A percentile compares a stretch with the other conserved stretches of the same genome.
phyloP scores from a whole-genome alignment of 306 rosid species.

The Fagus sylvatica region DNA sequence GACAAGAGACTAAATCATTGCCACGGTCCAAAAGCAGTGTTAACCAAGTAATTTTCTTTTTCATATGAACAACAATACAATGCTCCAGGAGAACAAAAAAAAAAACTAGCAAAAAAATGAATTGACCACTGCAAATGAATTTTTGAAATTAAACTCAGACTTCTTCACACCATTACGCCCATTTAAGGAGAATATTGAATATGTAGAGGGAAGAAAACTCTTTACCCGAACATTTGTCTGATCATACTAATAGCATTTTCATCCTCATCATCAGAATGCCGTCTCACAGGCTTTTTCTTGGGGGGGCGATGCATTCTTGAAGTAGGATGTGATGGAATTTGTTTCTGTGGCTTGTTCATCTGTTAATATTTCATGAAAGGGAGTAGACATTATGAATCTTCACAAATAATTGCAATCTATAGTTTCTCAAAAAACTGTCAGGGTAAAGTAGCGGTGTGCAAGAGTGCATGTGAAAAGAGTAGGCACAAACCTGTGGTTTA shows the following conservation, averaged over 20 bases:
- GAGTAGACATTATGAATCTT: slow-evolving; percentile 16
- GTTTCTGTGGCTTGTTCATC: slow-evolving; percentile 57
- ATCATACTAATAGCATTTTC: slow-evolving; percentile 49
- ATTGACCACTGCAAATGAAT: background rate
- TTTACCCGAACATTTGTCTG: slow-evolving; percentile 71
- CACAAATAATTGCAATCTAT: background rate
- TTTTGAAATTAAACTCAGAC: background rate
- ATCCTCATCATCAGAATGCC: slow-evolving; percentile 46
- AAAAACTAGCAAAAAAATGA: background rate
- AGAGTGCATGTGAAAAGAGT: background rate
- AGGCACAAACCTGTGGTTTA: slow-evolving; percentile 57
- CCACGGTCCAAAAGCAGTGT: background rate
- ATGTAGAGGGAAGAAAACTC: background rate
- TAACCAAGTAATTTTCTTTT: background rate
- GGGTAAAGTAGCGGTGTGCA: background rate
- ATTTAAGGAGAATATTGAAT: background rate
- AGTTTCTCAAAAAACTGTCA: background rate
- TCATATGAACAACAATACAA: background rate
- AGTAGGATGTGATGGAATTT: slow-evolving; percentile 33
- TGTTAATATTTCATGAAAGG: slow-evolving; percentile 30
- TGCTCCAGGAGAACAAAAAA: background rate
- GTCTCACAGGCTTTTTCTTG: slow-evolving; percentile 54
- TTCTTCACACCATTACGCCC: background rate
- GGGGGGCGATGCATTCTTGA: slow-evolving; percentile 57
- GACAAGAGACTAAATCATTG: background rate